Base-by-base conservation (phyloP, 352 stramenopile species). In the Pythium volutum region DNA sequence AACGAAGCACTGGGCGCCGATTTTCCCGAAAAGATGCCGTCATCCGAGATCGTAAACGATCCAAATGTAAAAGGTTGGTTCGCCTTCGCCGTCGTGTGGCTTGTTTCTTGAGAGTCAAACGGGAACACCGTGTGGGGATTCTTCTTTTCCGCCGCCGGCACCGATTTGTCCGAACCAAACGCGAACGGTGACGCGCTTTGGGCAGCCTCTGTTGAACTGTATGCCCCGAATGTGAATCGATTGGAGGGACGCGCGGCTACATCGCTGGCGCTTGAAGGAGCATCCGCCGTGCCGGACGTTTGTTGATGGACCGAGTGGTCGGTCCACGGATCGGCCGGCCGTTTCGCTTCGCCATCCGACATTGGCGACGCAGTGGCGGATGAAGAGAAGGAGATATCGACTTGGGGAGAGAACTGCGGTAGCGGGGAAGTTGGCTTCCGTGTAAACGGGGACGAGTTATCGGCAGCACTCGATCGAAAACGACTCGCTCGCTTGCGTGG, bases 371-470 rank as follows among this genome's bases (percentile, higher is more conserved):
- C 41, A 20, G 25, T 29, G 1, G 38, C 11, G 20, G 22, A 38
- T 16, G 57, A 53, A n/a, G 58, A 67, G 43, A 64, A 67, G 18
- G 51, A 66, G 36, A 64, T 53, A n/a, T 58, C 34, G 10, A 38
- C 55, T n/a, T 45, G 16, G 14, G 54, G 55, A 18, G 46, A 59
- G 9, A 63, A 25, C 14, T 41, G 18, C 18, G 31, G 9, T 27
- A 39, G n/a, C 42, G 50, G 20, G 23, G 42, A 42, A 10, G 51
- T 22, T 23, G 43, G 31, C 27, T 58, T 66, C 3, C 50, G 50
- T 18, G 42, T n/a, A 18, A 60, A 66, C 50, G 59, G 59, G 16
- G 50, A 60, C 34, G 59, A 12, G 27, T 34, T 36, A 36, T 36
- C 31, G 31, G 31, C 41, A 25, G 49, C 22, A 1, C 49, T 41